Evolutionary conservation across 768 basidiomycete species (phyloP).

Genomic region (Trametes cubensis): DNA sequence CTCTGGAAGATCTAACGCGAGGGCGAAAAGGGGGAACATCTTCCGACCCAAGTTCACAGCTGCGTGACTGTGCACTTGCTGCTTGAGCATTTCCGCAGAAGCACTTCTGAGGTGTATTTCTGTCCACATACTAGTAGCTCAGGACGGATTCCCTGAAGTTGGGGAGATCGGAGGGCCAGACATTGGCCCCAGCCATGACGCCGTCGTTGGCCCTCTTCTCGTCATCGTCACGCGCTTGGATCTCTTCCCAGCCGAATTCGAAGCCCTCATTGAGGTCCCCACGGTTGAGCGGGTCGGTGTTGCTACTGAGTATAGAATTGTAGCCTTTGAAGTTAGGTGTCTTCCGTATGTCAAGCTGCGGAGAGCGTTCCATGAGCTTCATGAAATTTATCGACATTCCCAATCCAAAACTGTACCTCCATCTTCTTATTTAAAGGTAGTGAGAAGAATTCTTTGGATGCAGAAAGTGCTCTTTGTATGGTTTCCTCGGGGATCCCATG

Average conservation of each 20-base stretch:
- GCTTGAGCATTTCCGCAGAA: neutral
- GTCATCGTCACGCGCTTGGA: constrained; percentile 34
- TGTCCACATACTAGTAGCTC: constrained; percentile 61
- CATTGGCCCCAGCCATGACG: constrained; percentile 69
- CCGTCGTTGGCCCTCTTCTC: constrained; percentile 46
- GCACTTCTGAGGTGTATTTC: constrained; percentile 17
- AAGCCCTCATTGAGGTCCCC: constrained; percentile 94
- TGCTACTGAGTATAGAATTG: constrained; percentile 67
- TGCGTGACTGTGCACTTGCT: constrained; percentile 45
- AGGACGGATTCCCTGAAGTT: constrained; percentile 63
- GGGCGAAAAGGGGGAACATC: constrained; percentile 71
- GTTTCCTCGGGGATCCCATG: constrained; percentile 66
- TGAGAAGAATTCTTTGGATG: constrained; percentile 66
- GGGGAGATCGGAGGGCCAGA: constrained; percentile 72
- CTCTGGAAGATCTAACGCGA: constrained; percentile 62
- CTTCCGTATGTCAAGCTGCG: constrained; percentile 68
- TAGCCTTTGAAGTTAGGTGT: constrained; percentile 78
- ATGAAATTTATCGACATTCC: neutral
- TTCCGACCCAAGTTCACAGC: constrained; percentile 54
- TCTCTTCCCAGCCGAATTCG: constrained; percentile 75
- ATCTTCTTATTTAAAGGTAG: constrained; percentile 65
- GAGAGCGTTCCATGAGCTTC: too few species aligned
- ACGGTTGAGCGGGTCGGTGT: constrained; percentile 72
- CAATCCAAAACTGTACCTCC: constrained; percentile 46
- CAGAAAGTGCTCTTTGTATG: constrained; percentile 48